Evolutionary conservation across 2,329 filamentous ascomycete species (phyloP), one percentile per base, ranked within the genome.

Genomic region (Ambrosiella xylebori): DNA sequence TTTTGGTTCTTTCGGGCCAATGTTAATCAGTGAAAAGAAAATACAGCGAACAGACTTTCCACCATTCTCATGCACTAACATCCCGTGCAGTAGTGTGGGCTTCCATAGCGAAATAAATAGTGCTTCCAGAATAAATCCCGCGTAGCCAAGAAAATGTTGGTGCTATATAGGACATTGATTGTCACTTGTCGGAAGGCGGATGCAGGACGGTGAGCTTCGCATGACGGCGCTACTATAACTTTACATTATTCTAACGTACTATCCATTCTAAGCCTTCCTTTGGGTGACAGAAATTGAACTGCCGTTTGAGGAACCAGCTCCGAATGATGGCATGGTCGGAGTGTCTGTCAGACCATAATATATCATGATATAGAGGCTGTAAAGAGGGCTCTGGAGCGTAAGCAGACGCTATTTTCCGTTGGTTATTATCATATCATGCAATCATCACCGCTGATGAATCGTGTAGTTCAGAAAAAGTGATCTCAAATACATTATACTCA

Each of bases 101-200:
- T 51, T 36, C 47, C 27, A 36, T 51, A 27, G 13, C 47, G 13
- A 51, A 11, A 51, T 27, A 35, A 51, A 27, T 19, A 11, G 8
- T 36, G 47, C 13, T 51, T 51, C 47, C 47, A 51, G 47, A 51
- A 51, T 51, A 51, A 51, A 51, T 51, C 47, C 17, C 47, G 7
- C 47, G 17, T 51, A 19, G 3, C 19, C 19, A 19, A 19, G 19
- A 19, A 19, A 19, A 19, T 27, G 27, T 27, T 5, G 27, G 27
- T 5, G 27, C 27, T 27, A 27, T 27, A 27, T 27, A 27, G 27
- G 4, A 27, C 27, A 27, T 27, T 27, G 27, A 27, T 5, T 27
- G 4, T 4, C 27, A 5, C 3, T 3, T 27, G 27, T 27, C 27
- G 27, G 27, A 27, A 27, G 27, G 5, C 27, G 27, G 13, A 51